phyloP scores from a whole-genome alignment of 164 flowering plant genomes.

The Sextonia rubra region DNA sequence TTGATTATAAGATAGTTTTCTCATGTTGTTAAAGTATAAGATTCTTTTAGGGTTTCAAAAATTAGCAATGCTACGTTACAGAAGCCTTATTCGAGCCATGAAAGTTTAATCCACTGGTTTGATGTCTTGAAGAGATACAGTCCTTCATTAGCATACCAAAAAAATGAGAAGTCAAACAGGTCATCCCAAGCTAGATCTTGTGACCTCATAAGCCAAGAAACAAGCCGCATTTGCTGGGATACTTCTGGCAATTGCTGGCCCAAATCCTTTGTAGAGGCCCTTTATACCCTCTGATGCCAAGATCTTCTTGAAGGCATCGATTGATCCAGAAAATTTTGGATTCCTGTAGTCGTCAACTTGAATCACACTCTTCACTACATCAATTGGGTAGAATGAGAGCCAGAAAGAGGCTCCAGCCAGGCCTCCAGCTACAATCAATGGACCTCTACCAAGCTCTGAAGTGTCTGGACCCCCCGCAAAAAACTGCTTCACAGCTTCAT shows the following conservation, averaged over 20 bases:
- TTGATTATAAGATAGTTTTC: background rate
- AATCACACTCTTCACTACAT: constrained; percentile 86
- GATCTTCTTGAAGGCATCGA: constrained; percentile 76
- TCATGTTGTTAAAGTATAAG: background rate
- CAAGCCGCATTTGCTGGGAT: constrained; percentile 98
- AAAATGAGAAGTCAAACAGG: background rate
- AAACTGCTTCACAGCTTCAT: constrained; percentile 65
- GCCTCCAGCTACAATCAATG: constrained; percentile 82
- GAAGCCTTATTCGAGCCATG: background rate
- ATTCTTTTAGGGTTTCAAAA: background rate
- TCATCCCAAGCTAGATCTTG: constrained; percentile 80
- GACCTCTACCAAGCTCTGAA: constrained; percentile 69
- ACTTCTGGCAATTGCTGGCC: constrained; percentile 94
- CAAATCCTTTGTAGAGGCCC: constrained; percentile 91
- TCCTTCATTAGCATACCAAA: too few species aligned
- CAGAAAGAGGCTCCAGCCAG: constrained; percentile 92
- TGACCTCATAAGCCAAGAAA: constrained; percentile 89
- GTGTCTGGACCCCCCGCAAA: constrained; percentile 90
- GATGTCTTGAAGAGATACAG: background rate
- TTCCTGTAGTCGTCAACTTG: constrained; percentile 85
- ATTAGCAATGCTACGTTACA: background rate
- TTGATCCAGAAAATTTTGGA: constrained; percentile 76
- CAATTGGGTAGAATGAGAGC: constrained; percentile 81
- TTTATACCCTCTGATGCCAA: constrained; percentile 69
- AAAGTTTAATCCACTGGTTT: background rate